Evolutionary conservation across 805 yeast species (phyloP).

Genomic region (Ogataea parapolymorpha): DNA sequence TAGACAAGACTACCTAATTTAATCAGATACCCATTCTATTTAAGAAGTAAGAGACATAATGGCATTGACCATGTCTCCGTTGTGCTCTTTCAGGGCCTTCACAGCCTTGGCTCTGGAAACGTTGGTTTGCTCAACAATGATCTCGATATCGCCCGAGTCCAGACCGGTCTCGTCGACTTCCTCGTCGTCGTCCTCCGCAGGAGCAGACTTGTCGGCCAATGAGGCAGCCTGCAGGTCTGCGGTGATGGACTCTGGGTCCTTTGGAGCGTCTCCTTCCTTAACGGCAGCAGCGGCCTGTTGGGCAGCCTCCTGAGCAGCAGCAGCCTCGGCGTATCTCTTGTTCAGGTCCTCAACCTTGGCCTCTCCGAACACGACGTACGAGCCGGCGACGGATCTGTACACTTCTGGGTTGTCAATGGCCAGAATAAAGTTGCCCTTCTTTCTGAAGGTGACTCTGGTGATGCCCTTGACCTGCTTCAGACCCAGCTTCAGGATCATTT

Average conservation of each 20-base stretch:
- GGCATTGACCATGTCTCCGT: slow-evolving; percentile 94
- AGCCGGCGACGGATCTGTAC: slow-evolving; percentile 88
- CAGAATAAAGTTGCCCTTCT: slow-evolving; percentile 84
- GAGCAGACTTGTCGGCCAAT: slow-evolving; percentile 39
- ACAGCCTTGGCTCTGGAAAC: slow-evolving; percentile 88
- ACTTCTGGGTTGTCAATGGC: slow-evolving; percentile 95
- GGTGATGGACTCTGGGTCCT: slow-evolving; percentile 74
- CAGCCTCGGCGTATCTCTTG: slow-evolving; percentile 80
- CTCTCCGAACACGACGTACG: slow-evolving; percentile 96
- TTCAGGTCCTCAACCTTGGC: slow-evolving; percentile 93
- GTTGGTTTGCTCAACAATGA: slow-evolving; percentile 88
- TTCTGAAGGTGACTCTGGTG: slow-evolving; percentile 92
- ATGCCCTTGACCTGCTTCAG: slow-evolving; percentile 90
- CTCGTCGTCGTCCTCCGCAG: slow-evolving; percentile 46
- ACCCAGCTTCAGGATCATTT: slow-evolving; percentile 79
- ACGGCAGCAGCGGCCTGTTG: slow-evolving; percentile 44
- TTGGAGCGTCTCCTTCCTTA: slow-evolving; percentile 39
- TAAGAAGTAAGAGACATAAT: slow-evolving; percentile 67
- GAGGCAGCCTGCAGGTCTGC: slow-evolving; percentile 74
- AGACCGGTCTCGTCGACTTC: slow-evolving; percentile 85
- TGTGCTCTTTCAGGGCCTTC: slow-evolving; percentile 82
- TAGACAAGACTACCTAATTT: slow-evolving; percentile 1
- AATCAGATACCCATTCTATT: slow-evolving; percentile 6
- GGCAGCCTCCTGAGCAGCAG: slow-evolving; percentile 70
- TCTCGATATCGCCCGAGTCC: slow-evolving; percentile 74